These are phyloP conservation scores for Atkinsonella hypoxylon DNA, from an alignment of 2,329 filamentous ascomycete genomes.

Conservation along the genomic window DNA sequence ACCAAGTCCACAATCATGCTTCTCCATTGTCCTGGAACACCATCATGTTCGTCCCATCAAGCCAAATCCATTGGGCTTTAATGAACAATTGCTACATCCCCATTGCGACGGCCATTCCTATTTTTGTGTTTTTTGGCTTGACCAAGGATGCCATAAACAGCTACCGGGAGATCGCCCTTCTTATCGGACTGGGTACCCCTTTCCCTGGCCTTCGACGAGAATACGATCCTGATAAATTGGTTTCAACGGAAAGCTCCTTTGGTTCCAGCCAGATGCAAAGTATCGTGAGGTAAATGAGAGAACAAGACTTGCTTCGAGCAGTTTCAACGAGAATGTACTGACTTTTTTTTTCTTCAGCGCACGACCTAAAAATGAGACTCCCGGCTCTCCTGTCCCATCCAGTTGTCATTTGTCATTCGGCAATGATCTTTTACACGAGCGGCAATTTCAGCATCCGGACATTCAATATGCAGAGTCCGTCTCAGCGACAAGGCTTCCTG, in stretches of 20 bases:
- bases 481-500: conserved; percentile 1
- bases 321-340: neutral
- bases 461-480: neutral
- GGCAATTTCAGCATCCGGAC: conserved; percentile 8
- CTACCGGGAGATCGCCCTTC: conserved; percentile 30
- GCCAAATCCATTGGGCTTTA: conserved; percentile 23
- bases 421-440: conserved; percentile 5
- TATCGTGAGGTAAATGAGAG: conserved; percentile 10
- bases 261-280: conserved; percentile 13
- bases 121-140: conserved; percentile 44
- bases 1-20: conserved; percentile 26
- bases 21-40: conserved; percentile 32
- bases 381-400: conserved; percentile 11
- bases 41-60: conserved; percentile 33
- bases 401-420: conserved; percentile 11
- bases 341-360: neutral
- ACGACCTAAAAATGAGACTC: neutral
- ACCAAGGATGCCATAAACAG: conserved; percentile 40
- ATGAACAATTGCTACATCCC: conserved; percentile 37
- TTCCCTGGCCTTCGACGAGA: conserved; percentile 30
- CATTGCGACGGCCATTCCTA: conserved; percentile 32
- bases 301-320: neutral
- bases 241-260: conserved; percentile 9
- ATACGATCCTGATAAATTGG: conserved; percentile 24
- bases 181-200: conserved; percentile 28